phyloP scores from a whole-genome alignment of 768 basidiomycete species.

The Pleurotus tuber-regium region DNA sequence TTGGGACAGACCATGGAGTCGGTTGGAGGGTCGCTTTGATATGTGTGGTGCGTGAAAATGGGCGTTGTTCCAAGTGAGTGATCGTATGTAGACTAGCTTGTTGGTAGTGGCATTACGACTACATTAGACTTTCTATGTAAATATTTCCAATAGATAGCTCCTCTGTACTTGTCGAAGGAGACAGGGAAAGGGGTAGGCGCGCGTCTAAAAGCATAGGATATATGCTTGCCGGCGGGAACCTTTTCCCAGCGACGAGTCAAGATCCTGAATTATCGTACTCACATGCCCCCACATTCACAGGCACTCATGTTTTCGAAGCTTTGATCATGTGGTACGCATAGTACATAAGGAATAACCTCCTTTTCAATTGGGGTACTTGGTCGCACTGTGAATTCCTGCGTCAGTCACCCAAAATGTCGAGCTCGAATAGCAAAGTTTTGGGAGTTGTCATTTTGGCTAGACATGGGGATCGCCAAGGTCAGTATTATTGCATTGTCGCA shows the following conservation, averaged over 20 bases:
- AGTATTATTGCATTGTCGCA: background rate
- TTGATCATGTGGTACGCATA: background rate
- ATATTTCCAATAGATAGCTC: too few species aligned
- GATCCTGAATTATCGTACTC: too few species aligned
- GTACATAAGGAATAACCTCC: background rate
- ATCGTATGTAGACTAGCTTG: too few species aligned
- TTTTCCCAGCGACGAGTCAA: background rate
- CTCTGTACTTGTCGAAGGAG: background rate
- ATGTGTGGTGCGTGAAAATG: too few species aligned
- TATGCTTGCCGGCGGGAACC: background rate
- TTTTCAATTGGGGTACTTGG: background rate
- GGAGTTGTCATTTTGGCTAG: constrained; percentile 57
- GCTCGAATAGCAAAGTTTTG: constrained; percentile 39
- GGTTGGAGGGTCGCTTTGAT: constrained; percentile 28
- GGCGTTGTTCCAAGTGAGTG: too few species aligned
- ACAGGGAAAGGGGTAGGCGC: background rate
- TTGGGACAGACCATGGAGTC: constrained; percentile 32
- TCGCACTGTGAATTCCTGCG: background rate
- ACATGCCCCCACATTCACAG: background rate
- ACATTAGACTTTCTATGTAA: too few species aligned
- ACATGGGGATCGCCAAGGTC: constrained; percentile 58
- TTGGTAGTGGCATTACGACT: background rate
- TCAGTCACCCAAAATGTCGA: too few species aligned
- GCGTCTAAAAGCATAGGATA: background rate
- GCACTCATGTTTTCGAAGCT: constrained; percentile 3